These are phyloP conservation scores for Pseudocohnilembus persalinus DNA, from an alignment of 169 alveolate species.

Conservation along the genomic window DNA sequence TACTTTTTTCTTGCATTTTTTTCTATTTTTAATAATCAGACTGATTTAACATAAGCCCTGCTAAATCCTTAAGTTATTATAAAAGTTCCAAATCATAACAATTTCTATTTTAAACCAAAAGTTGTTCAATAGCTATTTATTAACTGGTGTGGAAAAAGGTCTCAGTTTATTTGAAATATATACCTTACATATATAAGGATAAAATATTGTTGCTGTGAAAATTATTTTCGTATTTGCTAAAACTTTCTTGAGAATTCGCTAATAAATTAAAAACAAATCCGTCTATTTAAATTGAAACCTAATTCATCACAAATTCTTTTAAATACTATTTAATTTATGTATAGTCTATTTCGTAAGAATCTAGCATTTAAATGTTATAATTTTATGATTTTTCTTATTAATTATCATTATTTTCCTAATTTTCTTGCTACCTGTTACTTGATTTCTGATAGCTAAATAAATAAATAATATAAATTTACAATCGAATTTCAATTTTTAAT, in stretches of 20 bases:
- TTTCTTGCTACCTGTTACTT: slow-evolving; percentile 2
- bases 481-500: too few species aligned
- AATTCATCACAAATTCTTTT: slow-evolving; percentile 13
- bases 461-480: too few species aligned
- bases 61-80: background rate
- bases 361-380: background rate
- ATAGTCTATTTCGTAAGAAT: too few species aligned
- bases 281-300: slow-evolving; percentile 1
- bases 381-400: background rate
- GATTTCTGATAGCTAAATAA: too few species aligned
- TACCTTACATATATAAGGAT: slow-evolving; percentile 1
- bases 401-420: background rate
- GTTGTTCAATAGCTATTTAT: slow-evolving; percentile 3
- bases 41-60: background rate
- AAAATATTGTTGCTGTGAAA: slow-evolving; percentile 12
- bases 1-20: background rate
- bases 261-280: slow-evolving; percentile 13
- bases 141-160: slow-evolving; percentile 4
- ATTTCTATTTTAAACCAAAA: slow-evolving; percentile 14
- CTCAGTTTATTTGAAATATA: background rate
- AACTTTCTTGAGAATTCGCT: slow-evolving; percentile 20
- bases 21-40: slow-evolving; percentile 2
- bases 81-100: slow-evolving; percentile 5
- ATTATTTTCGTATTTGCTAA: background rate
- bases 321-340: slow-evolving; percentile 16